phyloP scores from a whole-genome alignment of 805 yeast genomes.

The Nakazawaea holstii region DNA sequence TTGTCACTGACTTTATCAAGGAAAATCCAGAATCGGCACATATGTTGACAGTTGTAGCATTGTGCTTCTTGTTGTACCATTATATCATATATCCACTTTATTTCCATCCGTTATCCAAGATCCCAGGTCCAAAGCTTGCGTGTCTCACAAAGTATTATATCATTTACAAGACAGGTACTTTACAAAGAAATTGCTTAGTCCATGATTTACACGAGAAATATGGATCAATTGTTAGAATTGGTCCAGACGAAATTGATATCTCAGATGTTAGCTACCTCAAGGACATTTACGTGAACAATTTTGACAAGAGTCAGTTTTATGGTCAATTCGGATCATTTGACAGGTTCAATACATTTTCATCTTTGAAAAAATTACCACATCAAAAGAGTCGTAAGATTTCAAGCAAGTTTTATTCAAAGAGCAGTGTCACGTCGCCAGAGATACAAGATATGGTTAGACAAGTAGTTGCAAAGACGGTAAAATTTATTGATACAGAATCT shows the following conservation, averaged over 20 bases:
- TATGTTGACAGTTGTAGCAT: background rate
- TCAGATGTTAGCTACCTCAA: slow-evolving; percentile 38
- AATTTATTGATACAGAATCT: slow-evolving; percentile 13
- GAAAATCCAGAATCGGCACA: slow-evolving; percentile 1
- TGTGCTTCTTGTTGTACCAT: slow-evolving; percentile 18
- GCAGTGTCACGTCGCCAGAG: slow-evolving; percentile 20
- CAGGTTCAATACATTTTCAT: slow-evolving; percentile 44
- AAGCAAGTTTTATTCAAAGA: slow-evolving; percentile 32
- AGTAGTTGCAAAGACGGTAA: slow-evolving; percentile 20
- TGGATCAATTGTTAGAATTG: slow-evolving; percentile 48
- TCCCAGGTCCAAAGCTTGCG: slow-evolving; percentile 51
- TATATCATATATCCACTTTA: slow-evolving; percentile 35
- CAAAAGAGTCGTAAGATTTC: slow-evolving; percentile 27
- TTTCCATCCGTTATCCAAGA: slow-evolving; percentile 33
- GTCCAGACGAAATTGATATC: slow-evolving; percentile 52
- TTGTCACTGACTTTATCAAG: background rate
- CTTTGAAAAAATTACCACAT: slow-evolving; percentile 39
- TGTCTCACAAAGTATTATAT: slow-evolving; percentile 27
- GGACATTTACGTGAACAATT: slow-evolving; percentile 45
- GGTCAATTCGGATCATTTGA: slow-evolving; percentile 50
- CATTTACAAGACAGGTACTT: slow-evolving; percentile 29
- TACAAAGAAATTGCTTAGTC: slow-evolving; percentile 37
- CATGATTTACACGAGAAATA: slow-evolving; percentile 41
- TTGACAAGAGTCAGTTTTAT: slow-evolving; percentile 51
- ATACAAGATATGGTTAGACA: slow-evolving; percentile 23